These are phyloP conservation scores for Hymenoscyphus occultus DNA, from an alignment of 2,329 filamentous ascomycete genomes.

Conservation along the genomic window DNA sequence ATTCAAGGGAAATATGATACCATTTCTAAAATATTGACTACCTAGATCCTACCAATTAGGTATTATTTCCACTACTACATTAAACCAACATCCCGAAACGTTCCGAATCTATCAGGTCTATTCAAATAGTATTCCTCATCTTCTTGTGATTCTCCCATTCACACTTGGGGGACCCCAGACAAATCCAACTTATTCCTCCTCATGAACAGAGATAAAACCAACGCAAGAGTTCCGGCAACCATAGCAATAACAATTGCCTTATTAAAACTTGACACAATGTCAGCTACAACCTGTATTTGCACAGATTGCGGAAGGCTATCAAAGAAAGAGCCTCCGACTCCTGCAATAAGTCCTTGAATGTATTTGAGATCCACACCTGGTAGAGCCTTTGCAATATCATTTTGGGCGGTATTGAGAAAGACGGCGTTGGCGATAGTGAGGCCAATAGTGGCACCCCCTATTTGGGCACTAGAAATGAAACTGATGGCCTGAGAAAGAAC, in stretches of 20 bases:
- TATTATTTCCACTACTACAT: background rate
- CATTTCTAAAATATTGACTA: background rate
- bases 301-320: background rate
- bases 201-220: constrained; percentile 33
- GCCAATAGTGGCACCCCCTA: constrained; percentile 35
- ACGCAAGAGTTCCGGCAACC: constrained; percentile 30
- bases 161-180: background rate
- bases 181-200: constrained; percentile 36
- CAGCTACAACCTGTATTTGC: constrained; percentile 25
- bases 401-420: constrained; percentile 36
- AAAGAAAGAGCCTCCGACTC: constrained; percentile 17
- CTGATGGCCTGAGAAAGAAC: constrained; percentile 35
- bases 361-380: constrained; percentile 23
- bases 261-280: constrained; percentile 33
- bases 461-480: constrained; percentile 38
- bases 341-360: constrained; percentile 29
- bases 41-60: background rate
- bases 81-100: background rate
- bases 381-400: constrained; percentile 29
- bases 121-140: background rate
- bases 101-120: background rate
- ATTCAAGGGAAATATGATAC: background rate
- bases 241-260: constrained; percentile 34
- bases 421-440: constrained; percentile 38
- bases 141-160: background rate